Evolutionary conservation across 1,284 basidiomycete species (phyloP), one percentile per base, ranked within the genome.

Genomic region (Nidula niveotomentosa): DNA sequence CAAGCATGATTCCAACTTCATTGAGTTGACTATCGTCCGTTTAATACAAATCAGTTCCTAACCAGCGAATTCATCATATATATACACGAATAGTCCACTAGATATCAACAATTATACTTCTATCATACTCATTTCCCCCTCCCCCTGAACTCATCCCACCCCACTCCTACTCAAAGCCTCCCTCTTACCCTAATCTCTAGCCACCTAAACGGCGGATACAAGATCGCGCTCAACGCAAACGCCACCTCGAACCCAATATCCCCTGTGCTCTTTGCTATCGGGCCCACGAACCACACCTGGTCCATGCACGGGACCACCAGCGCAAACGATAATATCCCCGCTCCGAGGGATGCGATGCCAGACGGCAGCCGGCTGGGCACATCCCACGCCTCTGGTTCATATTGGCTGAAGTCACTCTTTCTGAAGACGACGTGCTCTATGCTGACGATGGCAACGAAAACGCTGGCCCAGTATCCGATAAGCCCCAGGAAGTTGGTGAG

Each of bases 231-330:
- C 8, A 81, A 60, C 0, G 68, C 76, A 58, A 90, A 84, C 10
- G 86, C 86, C 17, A 90, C 68, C 69, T 90, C 87, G 56, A 91
- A 88, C n/a, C 88, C 90, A 56, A 91, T 84, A 67, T 91, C 90
- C 1, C 90, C 90, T 13, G 88, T 78, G n/a, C 54, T 75, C 55
- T 72, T 63, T n/a, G 84, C 90, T 45, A 91, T 83, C 2, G 89
- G 89, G 1, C 90, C 90, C 0, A 76, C 71, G 62, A 82, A 91
- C 89, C 88, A 91, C 7, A 79, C 80, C 66, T 91, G 88, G 54
- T 81, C 70, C 82, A 91, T 91, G 59, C 76, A 81, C 13, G 85
- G 86, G 17, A 91, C 72, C n/a, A 88, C 73, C 13, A 90, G 72
- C 23, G 70, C 80, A 58, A 85, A 84, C 2, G 80, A 76, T 37